phyloP scores from a whole-genome alignment of 257 asterid species.

The Solanum chilense region DNA sequence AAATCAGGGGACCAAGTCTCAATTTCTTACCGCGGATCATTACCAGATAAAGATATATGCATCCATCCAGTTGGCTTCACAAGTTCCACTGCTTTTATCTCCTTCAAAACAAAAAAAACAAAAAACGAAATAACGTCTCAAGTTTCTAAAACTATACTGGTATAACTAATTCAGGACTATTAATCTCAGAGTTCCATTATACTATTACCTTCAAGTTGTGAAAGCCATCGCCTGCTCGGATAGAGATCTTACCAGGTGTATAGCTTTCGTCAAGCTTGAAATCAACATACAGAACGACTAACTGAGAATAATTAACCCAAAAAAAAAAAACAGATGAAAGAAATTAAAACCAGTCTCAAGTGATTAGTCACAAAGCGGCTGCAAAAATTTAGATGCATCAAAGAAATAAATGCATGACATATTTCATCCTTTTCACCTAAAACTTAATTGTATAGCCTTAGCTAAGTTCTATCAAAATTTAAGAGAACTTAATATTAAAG shows the following conservation, averaged over 20 bases:
- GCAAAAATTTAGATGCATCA: neutral
- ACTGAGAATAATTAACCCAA: neutral
- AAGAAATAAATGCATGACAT: neutral
- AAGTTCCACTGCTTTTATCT: slow-evolving; percentile 81
- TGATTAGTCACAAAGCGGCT: neutral
- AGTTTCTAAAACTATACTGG: neutral
- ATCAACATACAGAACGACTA: slow-evolving; percentile 76
- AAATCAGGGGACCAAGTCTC: neutral
- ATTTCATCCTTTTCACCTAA: neutral
- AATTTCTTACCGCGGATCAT: slow-evolving; percentile 66
- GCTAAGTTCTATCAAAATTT: neutral
- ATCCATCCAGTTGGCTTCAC: slow-evolving; percentile 91
- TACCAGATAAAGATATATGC: slow-evolving; percentile 75
- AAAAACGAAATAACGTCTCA: neutral
- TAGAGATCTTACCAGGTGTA: slow-evolving; percentile 83
- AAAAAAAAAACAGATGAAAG: neutral
- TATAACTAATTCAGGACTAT: neutral
- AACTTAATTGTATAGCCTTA: neutral
- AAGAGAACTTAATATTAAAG: neutral
- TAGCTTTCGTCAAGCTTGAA: slow-evolving; percentile 97
- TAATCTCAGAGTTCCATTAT: neutral
- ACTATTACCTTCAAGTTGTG: slow-evolving; percentile 78
- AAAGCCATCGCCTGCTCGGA: slow-evolving; percentile 94
- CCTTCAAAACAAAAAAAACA: slow-evolving; percentile 22
- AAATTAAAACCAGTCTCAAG: neutral